These are phyloP conservation scores for Letharia lupina DNA, from an alignment of 495 filamentous ascomycete species.

Conservation along the genomic window DNA sequence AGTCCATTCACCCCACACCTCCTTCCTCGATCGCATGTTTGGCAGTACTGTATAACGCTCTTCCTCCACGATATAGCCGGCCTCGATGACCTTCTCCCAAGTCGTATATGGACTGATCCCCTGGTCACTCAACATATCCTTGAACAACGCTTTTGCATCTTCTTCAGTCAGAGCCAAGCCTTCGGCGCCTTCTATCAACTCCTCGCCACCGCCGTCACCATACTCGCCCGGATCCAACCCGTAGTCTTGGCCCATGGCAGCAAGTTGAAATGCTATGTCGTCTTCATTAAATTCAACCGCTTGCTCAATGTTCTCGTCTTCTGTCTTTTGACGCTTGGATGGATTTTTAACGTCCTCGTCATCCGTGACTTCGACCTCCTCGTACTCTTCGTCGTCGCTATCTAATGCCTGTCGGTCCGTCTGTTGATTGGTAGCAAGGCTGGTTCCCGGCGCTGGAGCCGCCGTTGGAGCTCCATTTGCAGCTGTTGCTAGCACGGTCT, in stretches of 20 bases:
- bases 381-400: conserved; percentile 61
- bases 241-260: conserved; percentile 75
- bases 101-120: conserved; percentile 79
- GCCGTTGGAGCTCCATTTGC: conserved; percentile 11
- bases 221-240: conserved; percentile 63
- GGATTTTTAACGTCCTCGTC: conserved; percentile 48
- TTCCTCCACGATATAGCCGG: conserved; percentile 77
- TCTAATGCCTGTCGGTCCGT: conserved; percentile 17
- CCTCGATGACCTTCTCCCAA: conserved; percentile 80
- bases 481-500: conserved; percentile 19
- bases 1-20: conserved; percentile 76
- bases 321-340: conserved; percentile 59
- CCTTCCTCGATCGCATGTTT: conserved; percentile 72
- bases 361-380: conserved; percentile 83
- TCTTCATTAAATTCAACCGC: conserved; percentile 89
- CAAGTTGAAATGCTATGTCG: conserved; percentile 87
- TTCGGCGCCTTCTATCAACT: conserved; percentile 64
- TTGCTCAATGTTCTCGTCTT: conserved; percentile 42
- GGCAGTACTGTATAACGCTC: conserved; percentile 71
- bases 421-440: conserved; percentile 5
- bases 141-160: conserved; percentile 66
- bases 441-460: conserved; percentile 10
- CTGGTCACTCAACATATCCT: conserved; percentile 75
- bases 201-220: conserved; percentile 54
- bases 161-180: conserved; percentile 56